phyloP scores from a whole-genome alignment of 495 filamentous ascomycete species.

The Lasiosphaeria ovina region DNA sequence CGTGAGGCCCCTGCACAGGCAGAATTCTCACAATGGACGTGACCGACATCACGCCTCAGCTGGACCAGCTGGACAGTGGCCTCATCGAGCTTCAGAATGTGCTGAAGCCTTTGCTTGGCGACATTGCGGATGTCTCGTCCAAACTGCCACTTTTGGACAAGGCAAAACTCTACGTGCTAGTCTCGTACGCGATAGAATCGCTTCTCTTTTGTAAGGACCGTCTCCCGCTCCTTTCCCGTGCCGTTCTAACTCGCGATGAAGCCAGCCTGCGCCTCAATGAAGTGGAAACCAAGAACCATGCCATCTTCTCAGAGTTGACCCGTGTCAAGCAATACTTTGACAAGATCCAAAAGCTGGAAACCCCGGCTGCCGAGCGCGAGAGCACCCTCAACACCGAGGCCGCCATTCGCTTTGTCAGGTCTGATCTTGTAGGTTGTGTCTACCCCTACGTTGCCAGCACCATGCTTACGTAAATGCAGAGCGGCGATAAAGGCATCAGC shows the following conservation, averaged over 20 bases:
- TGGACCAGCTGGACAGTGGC: constrained; percentile 72
- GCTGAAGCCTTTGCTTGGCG: constrained; percentile 61
- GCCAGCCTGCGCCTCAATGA: constrained; percentile 79
- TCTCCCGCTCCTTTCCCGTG: background rate
- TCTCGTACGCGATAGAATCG: constrained; percentile 88
- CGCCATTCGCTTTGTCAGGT: constrained; percentile 74
- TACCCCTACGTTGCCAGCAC: background rate
- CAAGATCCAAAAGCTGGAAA: constrained; percentile 74
- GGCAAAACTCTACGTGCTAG: constrained; percentile 82
- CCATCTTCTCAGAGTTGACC: constrained; percentile 78
- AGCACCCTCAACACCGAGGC: constrained; percentile 75
- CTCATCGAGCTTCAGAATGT: constrained; percentile 74
- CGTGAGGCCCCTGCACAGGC: background rate
- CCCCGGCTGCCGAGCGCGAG: constrained; percentile 52
- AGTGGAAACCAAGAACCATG: constrained; percentile 75
- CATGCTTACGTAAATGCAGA: constrained; percentile 24
- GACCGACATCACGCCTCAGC: constrained; percentile 45
- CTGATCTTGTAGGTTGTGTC: constrained; percentile 60
- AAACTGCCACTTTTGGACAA: constrained; percentile 90
- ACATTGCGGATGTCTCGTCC: constrained; percentile 63
- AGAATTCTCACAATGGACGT: constrained; percentile 36
- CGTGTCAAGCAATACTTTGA: constrained; percentile 86
- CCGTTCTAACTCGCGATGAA: constrained; percentile 39
- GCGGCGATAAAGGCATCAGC: constrained; percentile 40
- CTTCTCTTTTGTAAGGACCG: constrained; percentile 73